A percentile compares a stretch with the other conserved stretches of the same genome.
Conservation (phyloP, 176 grass and related monocot genomes). For the Urochloa ruziziensis region DNA sequence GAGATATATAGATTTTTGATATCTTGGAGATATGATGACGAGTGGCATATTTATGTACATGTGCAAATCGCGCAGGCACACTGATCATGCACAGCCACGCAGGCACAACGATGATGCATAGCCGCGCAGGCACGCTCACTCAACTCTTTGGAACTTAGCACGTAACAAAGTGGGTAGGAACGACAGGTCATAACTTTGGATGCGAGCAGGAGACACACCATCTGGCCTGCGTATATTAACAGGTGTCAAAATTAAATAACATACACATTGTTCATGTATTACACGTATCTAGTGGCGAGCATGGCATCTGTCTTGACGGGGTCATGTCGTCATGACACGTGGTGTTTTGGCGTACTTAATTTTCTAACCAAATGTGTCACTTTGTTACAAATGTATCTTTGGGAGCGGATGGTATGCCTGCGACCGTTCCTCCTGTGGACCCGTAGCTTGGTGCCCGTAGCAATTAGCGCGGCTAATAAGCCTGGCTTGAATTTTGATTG, state of each 20-base stretch:
- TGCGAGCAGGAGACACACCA: background rate
- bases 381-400: rapidly evolving
- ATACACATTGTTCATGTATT: background rate
- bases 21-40: background rate
- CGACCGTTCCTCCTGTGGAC: background rate
- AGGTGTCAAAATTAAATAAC: background rate
- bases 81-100: too few species aligned
- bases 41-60: too few species aligned
- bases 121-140: background rate
- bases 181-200: background rate
- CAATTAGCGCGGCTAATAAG: background rate
- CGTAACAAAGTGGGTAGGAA: background rate
- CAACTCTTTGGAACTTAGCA: background rate
- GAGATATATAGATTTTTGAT: background rate
- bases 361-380: background rate
- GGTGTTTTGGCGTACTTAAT: background rate
- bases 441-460: background rate
- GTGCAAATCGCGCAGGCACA: background rate
- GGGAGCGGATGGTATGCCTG: too few species aligned
- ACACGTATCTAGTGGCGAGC: background rate
- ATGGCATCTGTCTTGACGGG: too few species aligned
- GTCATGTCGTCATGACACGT: background rate
- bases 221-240: background rate
- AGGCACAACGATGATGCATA: too few species aligned
- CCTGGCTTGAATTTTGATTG: background rate